These are phyloP conservation scores for Inga laurina DNA, from an alignment of 306 rosid species.

Conservation along the genomic window DNA sequence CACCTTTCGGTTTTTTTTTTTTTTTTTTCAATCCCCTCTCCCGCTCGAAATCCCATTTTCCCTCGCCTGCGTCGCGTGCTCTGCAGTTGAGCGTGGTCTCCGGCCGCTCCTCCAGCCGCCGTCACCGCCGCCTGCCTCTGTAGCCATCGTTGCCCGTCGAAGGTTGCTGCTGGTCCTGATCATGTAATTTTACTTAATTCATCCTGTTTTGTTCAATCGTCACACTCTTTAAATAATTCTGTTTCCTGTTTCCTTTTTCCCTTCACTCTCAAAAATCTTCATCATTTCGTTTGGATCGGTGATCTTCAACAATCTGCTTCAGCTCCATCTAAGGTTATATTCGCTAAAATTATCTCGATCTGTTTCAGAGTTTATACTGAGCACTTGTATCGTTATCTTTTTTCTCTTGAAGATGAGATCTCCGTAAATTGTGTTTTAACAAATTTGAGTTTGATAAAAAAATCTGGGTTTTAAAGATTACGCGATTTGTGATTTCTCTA, in stretches of 20 bases:
- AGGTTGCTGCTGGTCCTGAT: not conserved
- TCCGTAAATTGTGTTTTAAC: not conserved
- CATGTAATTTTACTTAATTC: not conserved
- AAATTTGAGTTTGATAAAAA: not conserved
- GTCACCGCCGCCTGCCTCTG: too few relatives aligned
- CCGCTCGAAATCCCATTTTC: too few relatives aligned
- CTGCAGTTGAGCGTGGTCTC: too few relatives aligned
- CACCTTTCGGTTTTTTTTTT: too few relatives aligned
- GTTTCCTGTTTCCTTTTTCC: not conserved
- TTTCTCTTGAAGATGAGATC: not conserved
- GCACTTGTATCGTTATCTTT: not conserved
- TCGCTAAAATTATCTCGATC: not conserved
- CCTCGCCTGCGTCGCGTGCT: too few relatives aligned
- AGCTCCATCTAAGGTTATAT: constrained; percentile 25
- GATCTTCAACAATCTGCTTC: not conserved
- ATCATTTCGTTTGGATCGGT: not conserved
- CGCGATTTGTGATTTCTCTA: not conserved
- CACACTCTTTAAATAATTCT: not conserved
- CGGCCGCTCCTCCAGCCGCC: too few relatives aligned
- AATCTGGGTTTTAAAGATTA: not conserved
- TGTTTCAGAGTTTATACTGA: not conserved
- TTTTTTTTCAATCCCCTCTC: too few relatives aligned
- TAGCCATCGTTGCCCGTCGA: too few relatives aligned
- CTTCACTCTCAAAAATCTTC: not conserved
- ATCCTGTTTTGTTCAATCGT: not conserved